phyloP scores from a whole-genome alignment of 2,329 filamentous ascomycete genomes.

The Claviceps cyperi region DNA sequence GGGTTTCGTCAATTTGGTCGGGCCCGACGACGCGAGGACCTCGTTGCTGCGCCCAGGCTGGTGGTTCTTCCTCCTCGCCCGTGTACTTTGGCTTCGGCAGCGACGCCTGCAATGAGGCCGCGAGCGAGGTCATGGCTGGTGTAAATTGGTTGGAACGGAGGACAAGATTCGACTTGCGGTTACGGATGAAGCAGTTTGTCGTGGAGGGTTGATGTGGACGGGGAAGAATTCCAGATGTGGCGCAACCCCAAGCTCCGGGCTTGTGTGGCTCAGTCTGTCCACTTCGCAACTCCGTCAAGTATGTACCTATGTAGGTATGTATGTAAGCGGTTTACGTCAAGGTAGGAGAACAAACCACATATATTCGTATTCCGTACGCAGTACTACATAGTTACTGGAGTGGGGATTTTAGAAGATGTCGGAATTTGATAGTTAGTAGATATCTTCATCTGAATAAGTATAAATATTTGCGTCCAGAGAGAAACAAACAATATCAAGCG shows the following conservation, averaged over 20 bases:
- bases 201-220: conserved; percentile 4
- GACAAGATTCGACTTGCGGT: conserved; percentile 7
- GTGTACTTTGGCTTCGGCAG: conserved; percentile 85
- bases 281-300: neutral
- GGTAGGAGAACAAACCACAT: neutral
- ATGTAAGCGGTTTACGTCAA: no score
- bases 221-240: conserved; percentile 21
- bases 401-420: no score
- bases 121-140: conserved; percentile 46
- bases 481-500: no score
- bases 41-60: conserved; percentile 54
- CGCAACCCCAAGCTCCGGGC: conserved; percentile 2
- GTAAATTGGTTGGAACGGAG: conserved; percentile 5
- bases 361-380: no score
- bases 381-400: no score
- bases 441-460: no score
- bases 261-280: conserved; percentile 14
- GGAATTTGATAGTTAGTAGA: no score
- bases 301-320: no score
- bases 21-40: conserved; percentile 72
- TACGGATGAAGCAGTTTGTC: conserved; percentile 5
- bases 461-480: no score
- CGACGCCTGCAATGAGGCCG: conserved; percentile 59
- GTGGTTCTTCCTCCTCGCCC: conserved; percentile 73
- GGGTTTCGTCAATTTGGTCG: conserved; percentile 67